These are phyloP conservation scores for Piper longum DNA, from an alignment of 164 flowering plant genomes.

Conservation along the genomic window DNA sequence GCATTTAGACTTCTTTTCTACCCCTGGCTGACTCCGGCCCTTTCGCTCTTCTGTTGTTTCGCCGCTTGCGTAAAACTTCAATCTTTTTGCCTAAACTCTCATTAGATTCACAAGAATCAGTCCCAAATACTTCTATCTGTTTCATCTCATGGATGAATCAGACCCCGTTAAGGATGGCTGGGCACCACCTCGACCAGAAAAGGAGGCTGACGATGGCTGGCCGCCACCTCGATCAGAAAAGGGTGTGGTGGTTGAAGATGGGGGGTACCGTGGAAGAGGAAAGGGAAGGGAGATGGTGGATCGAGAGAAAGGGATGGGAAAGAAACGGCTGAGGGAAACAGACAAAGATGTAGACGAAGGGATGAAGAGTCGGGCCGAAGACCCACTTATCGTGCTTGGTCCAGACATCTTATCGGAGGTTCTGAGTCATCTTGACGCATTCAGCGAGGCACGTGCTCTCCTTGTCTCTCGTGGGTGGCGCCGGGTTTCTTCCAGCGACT, in stretches of 20 bases:
- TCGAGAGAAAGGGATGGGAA: neutral
- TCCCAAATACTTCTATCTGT: too few relatives aligned
- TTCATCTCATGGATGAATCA: too few relatives aligned
- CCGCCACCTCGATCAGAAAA: too few relatives aligned
- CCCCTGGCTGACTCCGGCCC: too few relatives aligned
- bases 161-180: too few relatives aligned
- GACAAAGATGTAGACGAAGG: slow-evolving; percentile 7
- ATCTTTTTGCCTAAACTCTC: too few relatives aligned
- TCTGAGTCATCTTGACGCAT: slow-evolving; percentile 49
- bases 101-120: too few relatives aligned
- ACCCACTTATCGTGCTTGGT: slow-evolving; percentile 51
- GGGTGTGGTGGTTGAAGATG: neutral
- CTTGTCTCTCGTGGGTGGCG: slow-evolving; percentile 62
- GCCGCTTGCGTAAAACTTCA: too few relatives aligned
- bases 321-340: neutral
- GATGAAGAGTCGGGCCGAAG: slow-evolving; percentile 8
- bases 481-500: slow-evolving; percentile 49
- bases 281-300: slow-evolving; percentile 2
- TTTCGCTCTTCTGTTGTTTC: too few relatives aligned
- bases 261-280: neutral
- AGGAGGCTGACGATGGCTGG: too few relatives aligned
- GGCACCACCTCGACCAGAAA: too few relatives aligned
- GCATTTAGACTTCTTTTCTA: too few relatives aligned
- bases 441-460: slow-evolving; percentile 61
- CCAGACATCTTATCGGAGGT: slow-evolving; percentile 44